Base-by-base conservation (phyloP, 2,329 filamentous ascomycete species). In the Nemania serpens region DNA sequence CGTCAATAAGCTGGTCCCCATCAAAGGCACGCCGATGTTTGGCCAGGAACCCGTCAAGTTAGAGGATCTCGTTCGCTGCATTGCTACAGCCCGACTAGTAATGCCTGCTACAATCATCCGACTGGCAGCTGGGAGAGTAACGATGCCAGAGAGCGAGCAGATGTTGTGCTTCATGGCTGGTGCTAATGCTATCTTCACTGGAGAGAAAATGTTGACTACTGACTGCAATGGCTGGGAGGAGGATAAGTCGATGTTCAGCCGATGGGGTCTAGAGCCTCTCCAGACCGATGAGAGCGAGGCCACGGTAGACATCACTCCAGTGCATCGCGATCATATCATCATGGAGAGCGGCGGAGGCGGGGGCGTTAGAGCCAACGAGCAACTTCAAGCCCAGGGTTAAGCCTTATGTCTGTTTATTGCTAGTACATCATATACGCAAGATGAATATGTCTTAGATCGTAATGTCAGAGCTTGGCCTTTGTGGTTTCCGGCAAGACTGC, bases 171-270 rank as follows among this genome's bases (percentile, higher is more conserved):
- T 96, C 78, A 88, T 91, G 84, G 91, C 92, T 0, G 93, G 93
- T 13, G 93, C 93, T 1, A 97, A 97, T 70, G 93, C 93, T n/a
- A 89, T 97, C 36, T 97, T 97, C 73, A 97, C 93, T 0, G 93
- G 93, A 9, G 93, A 97, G 79, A 96, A 94, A 82, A 96, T 97
- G 93, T 75, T 96, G 77, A 97, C 93, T 4, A 97, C 93, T 0
- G 91, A 93, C 59, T 96, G 91, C 74, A 93, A 91, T 68, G 91
- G 91, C 33, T 97, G 91, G 91, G 91, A 95, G 64, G 91, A 96
- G 76, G 93, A 97, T 71, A 88, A 85, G 64, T 87, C 80, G 43
- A 91, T 96, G 87, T 96, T 97, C 77, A 84, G 88, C 2, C 84
- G 86, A 53, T 96, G 91, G 90, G 93, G 93, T 0, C 78, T 95